Evolutionary conservation across 2,329 filamentous ascomycete species (phyloP).

Genomic region (Teratosphaeria destructans): DNA sequence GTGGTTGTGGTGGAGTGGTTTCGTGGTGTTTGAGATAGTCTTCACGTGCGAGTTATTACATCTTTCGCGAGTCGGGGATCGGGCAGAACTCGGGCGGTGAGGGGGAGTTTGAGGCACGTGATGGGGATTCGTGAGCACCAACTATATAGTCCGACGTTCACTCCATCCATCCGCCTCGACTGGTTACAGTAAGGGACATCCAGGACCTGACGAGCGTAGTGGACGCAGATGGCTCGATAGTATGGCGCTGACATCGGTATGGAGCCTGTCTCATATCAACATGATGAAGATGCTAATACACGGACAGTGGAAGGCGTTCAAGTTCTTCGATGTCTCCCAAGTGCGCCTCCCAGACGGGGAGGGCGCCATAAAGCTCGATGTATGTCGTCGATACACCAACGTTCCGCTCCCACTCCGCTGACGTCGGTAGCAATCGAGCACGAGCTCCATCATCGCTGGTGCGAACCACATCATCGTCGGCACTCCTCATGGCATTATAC

Average conservation of each 20-base stretch:
- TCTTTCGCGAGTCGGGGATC: neutral
- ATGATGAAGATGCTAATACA: conserved; percentile 3
- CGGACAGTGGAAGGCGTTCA: conserved; percentile 90
- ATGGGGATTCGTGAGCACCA: neutral
- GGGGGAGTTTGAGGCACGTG: neutral
- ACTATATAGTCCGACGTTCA: neutral
- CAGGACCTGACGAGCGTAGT: neutral
- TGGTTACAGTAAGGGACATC: neutral
- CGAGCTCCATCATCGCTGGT: conserved; percentile 75
- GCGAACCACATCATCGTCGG: conserved; percentile 86
- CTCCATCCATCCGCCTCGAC: neutral
- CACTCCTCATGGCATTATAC: conserved; percentile 72
- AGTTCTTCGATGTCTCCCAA: conserved; percentile 94
- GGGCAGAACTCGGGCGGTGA: neutral
- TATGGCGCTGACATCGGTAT: conserved; percentile 26
- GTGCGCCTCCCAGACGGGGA: conserved; percentile 73
- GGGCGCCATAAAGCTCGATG: conserved; percentile 41
- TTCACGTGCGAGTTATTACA: neutral
- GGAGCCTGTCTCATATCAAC: neutral
- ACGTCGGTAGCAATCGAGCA: conserved; percentile 45
- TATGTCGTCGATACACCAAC: conserved; percentile 1
- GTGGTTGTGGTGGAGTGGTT: neutral
- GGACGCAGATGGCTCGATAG: conserved; percentile 17
- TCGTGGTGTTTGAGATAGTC: neutral
- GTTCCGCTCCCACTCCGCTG: conserved; percentile 4